A percentile compares a stretch with the other conserved stretches of the same genome.
Evolutionary conservation across 1,139 yeast genomes (phyloP).

Genomic region (Blastobotrys illinoisensis): DNA sequence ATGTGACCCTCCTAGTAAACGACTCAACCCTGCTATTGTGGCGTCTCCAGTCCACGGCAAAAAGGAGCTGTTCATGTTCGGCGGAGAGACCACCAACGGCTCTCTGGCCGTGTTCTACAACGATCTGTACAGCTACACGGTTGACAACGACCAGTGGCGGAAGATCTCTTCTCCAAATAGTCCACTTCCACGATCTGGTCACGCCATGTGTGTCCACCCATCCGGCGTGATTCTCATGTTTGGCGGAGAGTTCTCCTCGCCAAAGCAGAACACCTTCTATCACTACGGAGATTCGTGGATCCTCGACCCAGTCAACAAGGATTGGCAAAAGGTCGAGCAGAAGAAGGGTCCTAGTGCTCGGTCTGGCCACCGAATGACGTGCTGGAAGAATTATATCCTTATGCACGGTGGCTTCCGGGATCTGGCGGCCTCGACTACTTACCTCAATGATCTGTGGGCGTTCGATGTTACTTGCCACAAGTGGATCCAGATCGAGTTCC

Average conservation of each 20-base stretch:
- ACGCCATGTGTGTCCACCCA: conserved; percentile 91
- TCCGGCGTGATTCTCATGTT: conserved; percentile 78
- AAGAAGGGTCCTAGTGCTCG: conserved; percentile 78
- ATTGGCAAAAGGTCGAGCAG: conserved; percentile 82
- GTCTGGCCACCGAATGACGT: conserved; percentile 86
- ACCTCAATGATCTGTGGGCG: conserved; percentile 82
- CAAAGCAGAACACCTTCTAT: conserved; percentile 91
- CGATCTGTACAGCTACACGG: conserved; percentile 67
- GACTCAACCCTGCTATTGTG: conserved; percentile 71
- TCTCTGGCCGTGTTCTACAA: conserved; percentile 69
- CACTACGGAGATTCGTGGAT: conserved; percentile 97
- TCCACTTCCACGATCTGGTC: conserved; percentile 91
- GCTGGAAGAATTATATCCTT: conserved; percentile 85
- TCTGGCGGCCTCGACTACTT: conserved; percentile 76
- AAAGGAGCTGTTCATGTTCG: conserved; percentile 74
- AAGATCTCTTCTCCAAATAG: conserved; percentile 72
- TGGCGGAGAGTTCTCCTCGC: conserved; percentile 97
- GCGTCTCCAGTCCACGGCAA: conserved; percentile 73
- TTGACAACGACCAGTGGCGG: conserved; percentile 81
- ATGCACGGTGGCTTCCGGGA: conserved; percentile 93
- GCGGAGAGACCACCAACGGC: conserved; percentile 65
- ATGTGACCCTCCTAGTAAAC: conserved; percentile 54
- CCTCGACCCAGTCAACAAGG: conserved; percentile 73
- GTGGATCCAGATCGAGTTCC: conserved; percentile 88
- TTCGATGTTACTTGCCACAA: conserved; percentile 85